Base-by-base conservation (phyloP, 768 basidiomycete species). In the Boletus subcaerulescens region DNA sequence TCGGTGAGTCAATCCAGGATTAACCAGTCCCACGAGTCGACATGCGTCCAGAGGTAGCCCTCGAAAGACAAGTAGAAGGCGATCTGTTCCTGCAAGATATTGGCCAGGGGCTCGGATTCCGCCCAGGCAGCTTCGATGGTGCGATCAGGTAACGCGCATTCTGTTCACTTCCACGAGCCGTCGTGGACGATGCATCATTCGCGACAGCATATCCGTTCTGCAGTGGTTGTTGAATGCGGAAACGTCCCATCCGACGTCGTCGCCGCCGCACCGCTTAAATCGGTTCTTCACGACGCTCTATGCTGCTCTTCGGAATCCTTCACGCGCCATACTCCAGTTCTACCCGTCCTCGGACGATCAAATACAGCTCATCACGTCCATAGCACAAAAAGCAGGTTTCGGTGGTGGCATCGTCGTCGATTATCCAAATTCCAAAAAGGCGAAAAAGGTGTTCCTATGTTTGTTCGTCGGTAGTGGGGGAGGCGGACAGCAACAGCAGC, bases 181-280 rank as follows among this genome's bases (percentile, higher is more conserved):
- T 40, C 26, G 35, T 36, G 24, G 51, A 43, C 32, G 35, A 39
- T n/a, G 38, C 38, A 46, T 46, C 32, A 39, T 41, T 36, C 18
- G 43, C 33, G n/a, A 17, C 65, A 98, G 96, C 66, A 90, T 99
- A 64, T 99, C 97, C 24, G 96, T 98, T n/a, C 77, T 99, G 6
- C 97, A 99, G 74, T 99, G 97, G 97, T 79, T 99, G 4, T 80
- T 98, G 54, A 99, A 98, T 70, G 95, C 96, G 24, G 97, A 98
- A 70, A 90, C 93, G 29, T 87, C 93, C 6, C 87, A 86, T 66
- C 89, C 83, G 53, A 93, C 86, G 45, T 95, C 91, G 53, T 95
- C 92, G 44, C 95, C 87, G 15, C 93, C 87, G 12, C 91, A 88
- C 70, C 91, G 85, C 62, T 82, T 87, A 52, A 85, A 77, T 58